Evolutionary conservation across 805 yeast species (phyloP), one percentile per base, ranked within the genome.

Genomic region (Blastobotrys chiropterorum): DNA sequence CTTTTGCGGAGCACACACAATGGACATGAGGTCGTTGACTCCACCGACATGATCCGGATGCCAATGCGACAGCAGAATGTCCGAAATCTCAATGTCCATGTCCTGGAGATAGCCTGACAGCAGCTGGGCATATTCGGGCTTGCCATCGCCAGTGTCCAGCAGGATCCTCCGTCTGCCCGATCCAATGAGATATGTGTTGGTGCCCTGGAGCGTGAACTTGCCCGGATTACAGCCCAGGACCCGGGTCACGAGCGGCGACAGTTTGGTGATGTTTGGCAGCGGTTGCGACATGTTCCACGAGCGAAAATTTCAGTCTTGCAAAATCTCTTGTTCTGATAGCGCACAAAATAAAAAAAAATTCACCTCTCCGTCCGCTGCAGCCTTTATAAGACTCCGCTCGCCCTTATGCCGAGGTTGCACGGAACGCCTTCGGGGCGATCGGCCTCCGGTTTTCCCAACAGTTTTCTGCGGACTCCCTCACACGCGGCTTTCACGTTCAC

Each of bases 151-250:
- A 11, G 72, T 64, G 50, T 69, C 73, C 11, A 69, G 51, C 30
- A 69, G 62, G 16, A 69, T 47, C 38, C 72, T 58, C 16, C 56
- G 52, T 8, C 44, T 47, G 15, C 72, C 72, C 13, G 54, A 41
- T 17, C 73, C 73, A 5, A 69, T 55, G 8, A 69, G 60, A 56
- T 69, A 69, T 2, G 73, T 70, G 57, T 69, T 69, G 7, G 73
- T 69, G 22, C 73, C 73, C 50, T 69, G 72, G 14, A 69, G 62
- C 2, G 71, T 66, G 56, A 67, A 69, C 48, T 60, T 59, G 21
- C 72, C 66, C 3, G 73, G 70, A 50, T 69, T 69, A 50, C 59
- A 59, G 26, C 71, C 73, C 40, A 69, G 59, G 14, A 69, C 48
- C 4, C 73, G 61, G 14, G 67, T 61, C 39, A 69, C 67, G 19